These are phyloP conservation scores for Chalara sp. DNA, from an alignment of 2,329 filamentous ascomycete species.

Conservation along the genomic window DNA sequence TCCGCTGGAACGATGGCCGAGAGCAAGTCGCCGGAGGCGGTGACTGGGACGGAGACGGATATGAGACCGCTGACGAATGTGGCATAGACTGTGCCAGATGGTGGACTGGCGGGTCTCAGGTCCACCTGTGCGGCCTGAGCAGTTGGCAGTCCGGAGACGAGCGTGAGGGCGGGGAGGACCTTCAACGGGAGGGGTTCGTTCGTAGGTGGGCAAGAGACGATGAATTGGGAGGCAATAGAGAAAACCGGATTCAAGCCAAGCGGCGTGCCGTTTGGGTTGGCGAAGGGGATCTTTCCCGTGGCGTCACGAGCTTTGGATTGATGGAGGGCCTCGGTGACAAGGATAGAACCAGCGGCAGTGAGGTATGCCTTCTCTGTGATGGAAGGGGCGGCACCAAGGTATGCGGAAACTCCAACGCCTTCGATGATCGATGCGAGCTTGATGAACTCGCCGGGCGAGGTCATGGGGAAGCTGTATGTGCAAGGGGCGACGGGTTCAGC, in stretches of 20 bases:
- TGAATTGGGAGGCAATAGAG: constrained; percentile 57
- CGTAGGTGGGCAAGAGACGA: constrained; percentile 46
- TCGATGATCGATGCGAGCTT: constrained; percentile 48
- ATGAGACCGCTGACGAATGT: constrained; percentile 30
- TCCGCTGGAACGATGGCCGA: constrained; percentile 25
- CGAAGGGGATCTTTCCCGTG: constrained; percentile 43
- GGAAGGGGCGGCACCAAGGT: constrained; percentile 54
- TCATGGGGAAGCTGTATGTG: constrained; percentile 48
- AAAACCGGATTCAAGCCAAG: constrained; percentile 53
- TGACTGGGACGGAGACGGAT: constrained; percentile 25
- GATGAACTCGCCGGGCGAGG: constrained; percentile 42
- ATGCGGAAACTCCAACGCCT: constrained; percentile 51
- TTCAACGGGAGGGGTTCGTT: constrained; percentile 53
- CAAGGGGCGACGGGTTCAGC: constrained; percentile 47
- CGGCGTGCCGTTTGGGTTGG: constrained; percentile 54
- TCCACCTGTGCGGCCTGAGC: constrained; percentile 15
- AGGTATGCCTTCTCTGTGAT: constrained; percentile 53
- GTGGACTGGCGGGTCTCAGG: constrained; percentile 20
- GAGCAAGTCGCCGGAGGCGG: constrained; percentile 21
- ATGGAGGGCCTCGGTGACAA: constrained; percentile 62
- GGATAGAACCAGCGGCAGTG: constrained; percentile 54
- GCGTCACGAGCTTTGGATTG: constrained; percentile 50
- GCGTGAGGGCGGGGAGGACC: constrained; percentile 46
- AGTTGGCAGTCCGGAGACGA: constrained; percentile 18
- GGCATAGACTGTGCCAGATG: constrained; percentile 24